Base-by-base conservation (phyloP, 495 filamentous ascomycete genomes). In the Xylaria telfairii region DNA sequence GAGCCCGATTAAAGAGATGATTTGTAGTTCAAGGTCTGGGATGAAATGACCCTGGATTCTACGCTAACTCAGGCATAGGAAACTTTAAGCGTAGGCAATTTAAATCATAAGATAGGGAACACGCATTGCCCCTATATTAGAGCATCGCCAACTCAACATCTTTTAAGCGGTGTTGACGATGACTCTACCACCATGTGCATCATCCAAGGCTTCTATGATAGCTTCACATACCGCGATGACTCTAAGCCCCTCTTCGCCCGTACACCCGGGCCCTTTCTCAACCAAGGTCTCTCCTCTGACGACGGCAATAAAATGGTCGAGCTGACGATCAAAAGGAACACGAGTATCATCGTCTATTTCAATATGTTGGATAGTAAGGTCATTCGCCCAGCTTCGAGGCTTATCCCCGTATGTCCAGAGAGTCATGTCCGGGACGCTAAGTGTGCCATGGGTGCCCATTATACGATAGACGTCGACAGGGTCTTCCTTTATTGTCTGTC, bases 401-500 rank as follows among this genome's bases (percentile, higher is more conserved):
- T 72, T 67, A 39, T 61, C 73, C 13, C 42, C 71, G 73, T 88
- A 87, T 62, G 81, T 87, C 87, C 85, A 89, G 19, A 82, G 72
- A 32, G 79, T 84, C 79, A 89, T 78, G 77, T 90, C 88, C 4
- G 86, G 86, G 44, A 90, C 83, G 69, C 85, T 88, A 13, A 90
- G 73, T 62, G 81, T 86, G 9, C 79, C 89, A 39, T 83, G 76
- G 0, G 84, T 84, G 0, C 88, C 88, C 69, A 90, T 83, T 47
- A 90, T 88, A 0, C 87, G 82, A 73, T 89, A 90, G 56, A 88
- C 84, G 57, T 87, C 86, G 32, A 74, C 74, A 0, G 72, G 78
- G 10, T 71, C 74, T 1, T 30, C 74, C 15, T 67, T 39, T 54
- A 30, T 5, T 7, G 51, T 30, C 59, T 61, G n/a, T 26, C 21